Evolutionary conservation across 805 yeast species (phyloP), one percentile per base, ranked within the genome.

Genomic region (Kodamaea sagamina): DNA sequence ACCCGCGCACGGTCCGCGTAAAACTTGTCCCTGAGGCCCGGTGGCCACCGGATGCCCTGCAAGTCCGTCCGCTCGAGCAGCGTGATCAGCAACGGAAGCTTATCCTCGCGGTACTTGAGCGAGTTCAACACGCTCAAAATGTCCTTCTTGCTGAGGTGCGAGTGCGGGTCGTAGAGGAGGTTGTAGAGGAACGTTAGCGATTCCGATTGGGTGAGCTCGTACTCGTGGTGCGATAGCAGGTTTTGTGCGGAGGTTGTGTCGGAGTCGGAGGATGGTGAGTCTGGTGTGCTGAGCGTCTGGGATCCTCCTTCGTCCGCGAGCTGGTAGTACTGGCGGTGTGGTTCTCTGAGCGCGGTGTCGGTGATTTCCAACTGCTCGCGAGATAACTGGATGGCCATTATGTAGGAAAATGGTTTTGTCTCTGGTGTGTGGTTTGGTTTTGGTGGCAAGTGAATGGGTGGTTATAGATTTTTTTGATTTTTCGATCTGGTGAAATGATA

Each of bases 151-250:
- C 65, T 49, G 31, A 70, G 53, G 6, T 48, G 36, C 2, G 73
- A 65, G 13, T 56, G 46, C 8, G 62, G 63, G 48, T 69, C 74
- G 46, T 66, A 67, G 15, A 70, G 54, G 16, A 70, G 52, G 50
- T 68, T 67, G 54, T 65, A 67, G 19, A 68, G 54, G 44, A 70
- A 68, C 1, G 70, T 63, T 27, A 68, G 53, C n/a, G 72, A 65
- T 39, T 70, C 74, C 1, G 72, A 67, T 47, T 61, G 71, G 51
- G 56, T 63, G 32, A 68, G 55, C 45, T 70, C 75, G 46, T 66
- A 68, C 32, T 67, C 71, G 34, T 52, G 57, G n/a, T 35, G 42
- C 22, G 43, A 35, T 9, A 32, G 16, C 18, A 16, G 19, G 27
- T 35, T 22, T 13, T 18, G 12, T 18, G 5, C 11, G 35, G 13